Conservation (phyloP, 1,139 yeast species). For the Geotrichum histeridarum region DNA sequence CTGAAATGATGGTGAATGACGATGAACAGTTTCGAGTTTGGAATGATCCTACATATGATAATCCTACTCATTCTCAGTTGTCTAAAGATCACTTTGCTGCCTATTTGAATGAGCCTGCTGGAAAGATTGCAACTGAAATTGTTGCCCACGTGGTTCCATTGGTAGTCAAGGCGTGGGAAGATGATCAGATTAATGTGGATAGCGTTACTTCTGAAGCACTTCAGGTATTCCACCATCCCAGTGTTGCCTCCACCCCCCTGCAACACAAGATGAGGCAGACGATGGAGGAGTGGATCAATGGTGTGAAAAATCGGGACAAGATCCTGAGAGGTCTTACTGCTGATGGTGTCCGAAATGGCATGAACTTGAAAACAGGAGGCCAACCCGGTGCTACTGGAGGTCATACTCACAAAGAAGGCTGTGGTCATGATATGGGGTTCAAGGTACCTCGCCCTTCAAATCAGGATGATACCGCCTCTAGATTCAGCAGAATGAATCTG, state of each 20-base stretch:
- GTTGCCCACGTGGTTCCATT: constrained; percentile 50
- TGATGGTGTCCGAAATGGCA: constrained; percentile 26
- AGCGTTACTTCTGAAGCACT: constrained; percentile 22
- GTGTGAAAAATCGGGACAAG: constrained; percentile 17
- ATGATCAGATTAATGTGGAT: constrained; percentile 19
- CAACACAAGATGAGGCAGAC: constrained; percentile 25
- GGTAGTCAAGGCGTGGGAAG: constrained; percentile 35
- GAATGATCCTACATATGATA: constrained; percentile 24
- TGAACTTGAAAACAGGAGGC: constrained; percentile 11
- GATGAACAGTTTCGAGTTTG: constrained; percentile 30
- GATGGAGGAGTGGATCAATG: constrained; percentile 24
- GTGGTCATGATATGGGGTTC: constrained; percentile 18
- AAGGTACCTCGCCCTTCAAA: constrained; percentile 11
- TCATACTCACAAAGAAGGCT: constrained; percentile 15
- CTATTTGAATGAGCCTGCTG: constrained; percentile 40
- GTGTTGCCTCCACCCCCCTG: constrained; percentile 22
- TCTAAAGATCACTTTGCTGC: constrained; percentile 31
- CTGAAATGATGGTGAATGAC: constrained; percentile 25
- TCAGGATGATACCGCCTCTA: background rate
- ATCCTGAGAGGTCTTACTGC: constrained; percentile 23
- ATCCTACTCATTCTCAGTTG: constrained; percentile 30
- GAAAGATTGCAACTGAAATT: constrained; percentile 47
- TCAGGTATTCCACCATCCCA: constrained; percentile 29
- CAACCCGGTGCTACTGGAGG: constrained; percentile 1
- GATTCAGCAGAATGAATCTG: constrained; percentile 1